Evolutionary conservation across 2,329 filamentous ascomycete species (phyloP).

Genomic region (Pseudopithomyces maydicus): DNA sequence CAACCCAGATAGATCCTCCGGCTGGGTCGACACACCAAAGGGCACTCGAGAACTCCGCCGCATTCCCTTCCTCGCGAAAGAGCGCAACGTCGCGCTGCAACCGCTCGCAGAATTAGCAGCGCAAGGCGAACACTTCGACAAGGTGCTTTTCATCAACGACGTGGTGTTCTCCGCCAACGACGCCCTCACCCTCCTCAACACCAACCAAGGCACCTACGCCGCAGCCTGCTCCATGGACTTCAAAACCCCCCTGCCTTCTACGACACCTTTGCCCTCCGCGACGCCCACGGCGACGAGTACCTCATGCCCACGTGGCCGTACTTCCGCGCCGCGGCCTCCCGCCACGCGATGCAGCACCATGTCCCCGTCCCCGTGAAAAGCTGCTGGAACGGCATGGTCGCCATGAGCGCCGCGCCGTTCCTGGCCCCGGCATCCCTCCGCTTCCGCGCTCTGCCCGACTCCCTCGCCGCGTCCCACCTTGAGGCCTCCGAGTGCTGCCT

Average conservation of each 20-base stretch:
- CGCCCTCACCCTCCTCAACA: slow-evolving; percentile 59
- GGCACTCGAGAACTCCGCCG: slow-evolving; percentile 60
- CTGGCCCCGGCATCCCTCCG: slow-evolving; percentile 45
- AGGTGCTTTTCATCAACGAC: slow-evolving; percentile 66
- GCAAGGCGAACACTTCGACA: slow-evolving; percentile 57
- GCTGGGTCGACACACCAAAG: slow-evolving; percentile 66
- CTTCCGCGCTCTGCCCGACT: slow-evolving; percentile 67
- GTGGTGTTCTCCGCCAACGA: slow-evolving; percentile 65
- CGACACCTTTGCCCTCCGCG: slow-evolving; percentile 66
- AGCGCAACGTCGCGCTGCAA: slow-evolving; percentile 62
- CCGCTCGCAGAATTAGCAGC: slow-evolving; percentile 16
- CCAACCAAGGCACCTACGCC: slow-evolving; percentile 62
- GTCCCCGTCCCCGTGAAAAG: slow-evolving; percentile 61
- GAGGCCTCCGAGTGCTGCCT: slow-evolving; percentile 81
- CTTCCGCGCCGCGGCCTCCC: slow-evolving; percentile 57
- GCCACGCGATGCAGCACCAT: slow-evolving; percentile 46
- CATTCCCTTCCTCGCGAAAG: slow-evolving; percentile 68
- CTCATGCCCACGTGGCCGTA: slow-evolving; percentile 63
- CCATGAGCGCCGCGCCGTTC: slow-evolving; percentile 19
- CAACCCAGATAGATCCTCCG: slow-evolving; percentile 30
- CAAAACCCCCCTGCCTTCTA: slow-evolving; percentile 60
- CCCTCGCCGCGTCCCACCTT: slow-evolving; percentile 63
- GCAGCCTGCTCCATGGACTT: slow-evolving; percentile 67
- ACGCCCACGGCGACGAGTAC: slow-evolving; percentile 56
- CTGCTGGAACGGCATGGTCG: slow-evolving; percentile 69